Conservation (phyloP, 345 rosid species). For the Dipteronia dyeriana region DNA sequence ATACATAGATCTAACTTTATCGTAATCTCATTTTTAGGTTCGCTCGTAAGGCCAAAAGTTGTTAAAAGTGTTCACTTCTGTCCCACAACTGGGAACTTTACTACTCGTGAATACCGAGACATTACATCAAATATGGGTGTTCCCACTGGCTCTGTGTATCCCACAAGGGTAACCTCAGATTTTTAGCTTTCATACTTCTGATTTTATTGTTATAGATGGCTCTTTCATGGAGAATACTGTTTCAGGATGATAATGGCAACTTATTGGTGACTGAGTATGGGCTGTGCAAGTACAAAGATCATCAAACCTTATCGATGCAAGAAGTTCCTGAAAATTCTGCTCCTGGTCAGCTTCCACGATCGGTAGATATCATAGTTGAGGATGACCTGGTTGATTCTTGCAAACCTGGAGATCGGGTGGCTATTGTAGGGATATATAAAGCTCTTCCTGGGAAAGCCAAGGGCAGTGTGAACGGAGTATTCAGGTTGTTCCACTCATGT, state of each 20-base stretch:
- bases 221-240: slow-evolving; percentile 22
- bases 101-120: slow-evolving; percentile 87
- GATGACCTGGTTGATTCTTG: slow-evolving; percentile 97
- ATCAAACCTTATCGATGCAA: slow-evolving; percentile 95
- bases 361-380: slow-evolving; percentile 92
- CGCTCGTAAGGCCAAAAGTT: slow-evolving; percentile 98
- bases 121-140: slow-evolving; percentile 83
- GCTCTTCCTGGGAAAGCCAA: slow-evolving; percentile 94
- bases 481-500: slow-evolving; percentile 53
- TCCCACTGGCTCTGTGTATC: slow-evolving; percentile 98
- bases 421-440: slow-evolving; percentile 86
- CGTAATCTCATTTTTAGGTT: slow-evolving; percentile 50
- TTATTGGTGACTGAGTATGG: slow-evolving; percentile 96
- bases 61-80: slow-evolving; percentile 97
- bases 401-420: slow-evolving; percentile 98
- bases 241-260: slow-evolving; percentile 90
- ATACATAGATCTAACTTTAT: slow-evolving; percentile 10
- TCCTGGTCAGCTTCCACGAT: slow-evolving; percentile 99
- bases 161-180: slow-evolving; percentile 76
- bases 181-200: slow-evolving; percentile 5
- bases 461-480: slow-evolving; percentile 97
- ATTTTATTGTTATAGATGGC: slow-evolving; percentile 6
- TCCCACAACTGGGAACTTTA: slow-evolving; percentile 71
- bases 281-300: slow-evolving; percentile 91
- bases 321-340: slow-evolving; percentile 99